These are phyloP conservation scores for Cryoendolithus antarcticus DNA, from an alignment of 2,329 filamentous ascomycete species.

Conservation along the genomic window DNA sequence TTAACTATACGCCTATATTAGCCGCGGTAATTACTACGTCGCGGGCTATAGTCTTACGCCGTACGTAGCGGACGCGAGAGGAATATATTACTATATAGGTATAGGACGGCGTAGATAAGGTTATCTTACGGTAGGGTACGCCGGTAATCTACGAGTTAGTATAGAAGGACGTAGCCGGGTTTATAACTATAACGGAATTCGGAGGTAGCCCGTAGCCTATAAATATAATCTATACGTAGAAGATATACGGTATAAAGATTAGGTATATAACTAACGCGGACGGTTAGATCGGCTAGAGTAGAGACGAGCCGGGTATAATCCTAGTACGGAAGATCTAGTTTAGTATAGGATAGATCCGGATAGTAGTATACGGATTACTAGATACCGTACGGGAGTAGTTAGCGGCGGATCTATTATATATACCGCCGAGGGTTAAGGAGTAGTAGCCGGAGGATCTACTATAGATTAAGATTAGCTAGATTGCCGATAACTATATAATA, in stretches of 20 bases:
- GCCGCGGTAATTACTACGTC: conserved; percentile 1
- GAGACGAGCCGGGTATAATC: not conserved
- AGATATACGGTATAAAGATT: conserved; percentile 4
- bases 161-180: not conserved
- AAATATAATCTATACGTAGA: conserved; percentile 1
- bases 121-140: not conserved
- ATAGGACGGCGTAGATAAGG: not conserved
- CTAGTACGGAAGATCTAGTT: not conserved
- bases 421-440: not conserved
- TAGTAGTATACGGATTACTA: conserved; percentile 1
- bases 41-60: conserved; percentile 1
- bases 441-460: not conserved
- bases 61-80: not conserved
- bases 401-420: not conserved
- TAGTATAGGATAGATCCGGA: conserved; percentile 1
- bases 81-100: not conserved
- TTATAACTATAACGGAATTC: conserved; percentile 2
- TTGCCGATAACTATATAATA: conserved; percentile 1
- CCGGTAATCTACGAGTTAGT: not conserved
- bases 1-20: conserved; percentile 2
- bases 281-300: not conserved
- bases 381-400: not conserved
- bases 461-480: not conserved
- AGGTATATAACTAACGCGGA: conserved; percentile 1
- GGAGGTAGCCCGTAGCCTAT: not conserved